These are phyloP conservation scores for Chrysoporthe puriensis DNA, from an alignment of 2,329 filamentous ascomycete species.

Conservation along the genomic window DNA sequence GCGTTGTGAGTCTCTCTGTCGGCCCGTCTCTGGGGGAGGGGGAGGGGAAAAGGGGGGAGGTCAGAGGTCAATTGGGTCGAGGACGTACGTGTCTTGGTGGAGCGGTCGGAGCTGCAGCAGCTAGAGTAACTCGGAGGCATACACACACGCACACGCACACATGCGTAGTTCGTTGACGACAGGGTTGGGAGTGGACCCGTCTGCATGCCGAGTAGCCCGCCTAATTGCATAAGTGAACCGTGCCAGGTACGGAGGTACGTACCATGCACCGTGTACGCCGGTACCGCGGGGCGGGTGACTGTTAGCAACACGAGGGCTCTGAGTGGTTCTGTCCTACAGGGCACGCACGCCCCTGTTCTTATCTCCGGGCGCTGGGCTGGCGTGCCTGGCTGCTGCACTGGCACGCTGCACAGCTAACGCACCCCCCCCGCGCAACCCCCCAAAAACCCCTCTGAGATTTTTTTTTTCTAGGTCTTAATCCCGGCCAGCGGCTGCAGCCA, in stretches of 20 bases:
- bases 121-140: background rate
- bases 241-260: background rate
- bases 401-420: background rate
- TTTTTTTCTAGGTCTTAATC: background rate
- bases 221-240: conserved; percentile 13
- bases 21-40: background rate
- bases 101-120: background rate
- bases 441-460: background rate
- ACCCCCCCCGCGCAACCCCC: conserved; percentile 8
- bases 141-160: background rate
- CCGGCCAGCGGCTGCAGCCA: background rate
- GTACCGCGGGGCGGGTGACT: background rate
- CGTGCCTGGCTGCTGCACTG: no score
- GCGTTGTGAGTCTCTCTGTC: conserved; percentile 21
- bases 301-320: conserved; percentile 3
- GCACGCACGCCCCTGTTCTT: conserved; percentile 11
- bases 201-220: background rate
- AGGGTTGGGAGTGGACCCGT: background rate
- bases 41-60: background rate
- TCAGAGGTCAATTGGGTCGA: background rate
- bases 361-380: conserved; percentile 18
- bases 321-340: conserved; percentile 5
- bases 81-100: background rate
- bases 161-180: no score
- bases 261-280: background rate